These are phyloP conservation scores for Boletus huronensis DNA, from an alignment of 768 basidiomycete genomes.

Conservation along the genomic window DNA sequence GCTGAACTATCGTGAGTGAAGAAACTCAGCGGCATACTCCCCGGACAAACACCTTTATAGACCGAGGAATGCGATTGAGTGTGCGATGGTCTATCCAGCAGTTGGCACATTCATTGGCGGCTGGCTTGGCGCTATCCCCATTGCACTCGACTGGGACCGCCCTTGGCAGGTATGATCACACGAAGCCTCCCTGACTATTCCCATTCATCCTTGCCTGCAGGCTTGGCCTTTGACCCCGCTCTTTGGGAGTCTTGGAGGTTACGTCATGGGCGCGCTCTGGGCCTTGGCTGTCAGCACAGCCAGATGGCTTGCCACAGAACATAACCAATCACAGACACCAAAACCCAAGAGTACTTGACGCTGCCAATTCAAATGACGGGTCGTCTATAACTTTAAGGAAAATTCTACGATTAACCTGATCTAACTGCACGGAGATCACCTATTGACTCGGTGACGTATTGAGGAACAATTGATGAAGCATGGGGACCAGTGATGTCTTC, in stretches of 20 bases:
- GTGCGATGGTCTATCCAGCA: conserved; percentile 75
- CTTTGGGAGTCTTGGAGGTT: conserved; percentile 66
- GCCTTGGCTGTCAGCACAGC: conserved; percentile 48
- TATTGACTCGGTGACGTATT: conserved; percentile 76
- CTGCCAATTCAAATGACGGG: neutral
- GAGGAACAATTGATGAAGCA: conserved; percentile 70
- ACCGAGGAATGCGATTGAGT: conserved; percentile 64
- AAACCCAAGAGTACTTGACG: conserved; percentile 25
- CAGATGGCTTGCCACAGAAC: conserved; percentile 38
- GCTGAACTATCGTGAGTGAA: conserved; percentile 72
- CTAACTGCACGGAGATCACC: conserved; percentile 64
- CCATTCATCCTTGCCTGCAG: conserved; percentile 36
- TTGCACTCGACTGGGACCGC: conserved; percentile 94
- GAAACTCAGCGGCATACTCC: neutral
- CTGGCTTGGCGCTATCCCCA: conserved; percentile 80
- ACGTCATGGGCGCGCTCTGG: conserved; percentile 54
- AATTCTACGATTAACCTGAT: conserved; percentile 17
- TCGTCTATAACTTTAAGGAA: neutral
- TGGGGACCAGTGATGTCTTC: conserved; percentile 69
- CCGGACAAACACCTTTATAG: conserved; percentile 31
- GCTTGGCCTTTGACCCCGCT: conserved; percentile 82
- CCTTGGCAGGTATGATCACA: conserved; percentile 82
- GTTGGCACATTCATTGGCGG: conserved; percentile 68
- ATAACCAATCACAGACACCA: conserved; percentile 25
- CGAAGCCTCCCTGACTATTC: conserved; percentile 2